Evolutionary conservation across 2,329 filamentous ascomycete species (phyloP).

Genomic region (Epichloe glyceriae): DNA sequence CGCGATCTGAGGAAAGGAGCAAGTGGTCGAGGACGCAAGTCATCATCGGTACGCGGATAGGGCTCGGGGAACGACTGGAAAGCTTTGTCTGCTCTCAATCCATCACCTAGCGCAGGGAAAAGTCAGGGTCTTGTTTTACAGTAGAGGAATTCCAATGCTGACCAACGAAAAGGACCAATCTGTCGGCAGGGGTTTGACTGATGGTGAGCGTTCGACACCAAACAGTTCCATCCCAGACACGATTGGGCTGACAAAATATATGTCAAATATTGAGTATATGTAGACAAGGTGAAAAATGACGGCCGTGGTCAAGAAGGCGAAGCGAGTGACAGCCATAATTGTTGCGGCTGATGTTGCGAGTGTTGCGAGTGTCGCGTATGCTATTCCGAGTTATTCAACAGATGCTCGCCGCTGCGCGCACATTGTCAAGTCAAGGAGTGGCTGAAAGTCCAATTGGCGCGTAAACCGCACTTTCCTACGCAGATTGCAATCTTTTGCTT

Average conservation of each 20-base stretch:
- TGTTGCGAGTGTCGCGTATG: neutral
- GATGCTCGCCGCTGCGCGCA: neutral
- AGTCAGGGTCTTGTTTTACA: neutral
- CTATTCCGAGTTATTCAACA: neutral
- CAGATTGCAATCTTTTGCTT: too few relatives aligned
- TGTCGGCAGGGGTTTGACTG: conserved; percentile 67
- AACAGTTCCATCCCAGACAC: conserved; percentile 89
- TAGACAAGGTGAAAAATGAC: conserved; percentile 90
- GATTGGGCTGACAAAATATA: conserved; percentile 96
- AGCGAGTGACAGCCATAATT: conserved; percentile 50
- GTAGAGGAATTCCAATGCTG: conserved; percentile 35
- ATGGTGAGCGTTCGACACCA: conserved; percentile 47
- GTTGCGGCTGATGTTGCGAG: neutral
- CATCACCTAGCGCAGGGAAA: conserved; percentile 49
- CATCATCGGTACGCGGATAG: conserved; percentile 51
- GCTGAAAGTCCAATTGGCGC: neutral
- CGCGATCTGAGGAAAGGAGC: conserved; percentile 85
- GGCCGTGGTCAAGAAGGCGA: conserved; percentile 77
- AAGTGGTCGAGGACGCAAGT: conserved; percentile 63
- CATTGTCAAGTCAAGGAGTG: neutral
- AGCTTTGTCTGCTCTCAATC: conserved; percentile 91
- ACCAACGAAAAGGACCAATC: conserved; percentile 75
- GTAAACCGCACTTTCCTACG: neutral
- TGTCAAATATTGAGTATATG: conserved; percentile 91
- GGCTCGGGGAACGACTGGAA: conserved; percentile 90